Evolutionary conservation across 2,329 filamentous ascomycete genomes (phyloP), one percentile per base, ranked within the genome.

Genomic region (Periconia digitata): DNA sequence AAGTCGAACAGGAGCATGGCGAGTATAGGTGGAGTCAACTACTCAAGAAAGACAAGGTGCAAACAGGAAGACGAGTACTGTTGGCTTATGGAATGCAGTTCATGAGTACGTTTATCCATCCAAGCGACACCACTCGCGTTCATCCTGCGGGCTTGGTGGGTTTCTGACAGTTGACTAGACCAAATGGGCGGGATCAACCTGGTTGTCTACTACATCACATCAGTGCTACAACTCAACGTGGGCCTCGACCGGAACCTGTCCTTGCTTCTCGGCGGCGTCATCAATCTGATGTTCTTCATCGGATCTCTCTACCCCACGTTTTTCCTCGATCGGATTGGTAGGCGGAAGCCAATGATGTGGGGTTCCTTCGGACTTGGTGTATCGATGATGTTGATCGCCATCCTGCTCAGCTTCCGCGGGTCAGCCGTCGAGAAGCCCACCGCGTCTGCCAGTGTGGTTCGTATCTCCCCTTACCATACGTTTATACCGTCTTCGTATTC

Each of bases 191-290:
- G 72, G 8, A 73, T 74, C 40, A 72, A 74, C 38, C 50, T 73
- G 3, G 69, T 74, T 1, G 70, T 74, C 39, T 75, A 75, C 55
- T 76, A 69, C 50, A 70, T 79, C 4, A 75, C 73, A 0, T 63
- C 67, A 10, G 76, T 78, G 0, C 66, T 79, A 6, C 61, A 76
- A 43, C 43, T 67, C 4, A 80, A 79, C 44, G 76, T 80, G 34
- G 74, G 74, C 2, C 66, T 79, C 2, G 58, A 62, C 2, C 64
- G 66, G 2, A 75, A 78, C 40, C 64, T 77, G 4, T 71, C 75
- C 7, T 63, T 77, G 5, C 65, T 80, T 5, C 69, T 80, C 3
- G 77, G 75, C 23, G 77, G 77, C 16, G 74, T 74, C 12, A 58
- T 66, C 45, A 63, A 64, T 24, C 53, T 62, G 21, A 65, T 66